Conservation (phyloP, 306 rosid species). For the Vigna nakashimae region DNA sequence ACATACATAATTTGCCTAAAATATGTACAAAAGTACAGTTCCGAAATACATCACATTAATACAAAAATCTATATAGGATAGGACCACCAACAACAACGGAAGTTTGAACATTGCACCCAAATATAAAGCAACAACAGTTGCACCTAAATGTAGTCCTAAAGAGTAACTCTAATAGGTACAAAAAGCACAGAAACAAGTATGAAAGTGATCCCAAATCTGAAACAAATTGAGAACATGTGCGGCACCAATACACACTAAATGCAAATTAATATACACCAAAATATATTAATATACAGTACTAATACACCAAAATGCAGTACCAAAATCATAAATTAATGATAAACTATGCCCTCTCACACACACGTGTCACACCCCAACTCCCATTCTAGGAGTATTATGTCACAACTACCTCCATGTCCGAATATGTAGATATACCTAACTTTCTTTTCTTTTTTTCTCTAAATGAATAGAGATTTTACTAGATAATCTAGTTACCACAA, state of each 20-base stretch:
- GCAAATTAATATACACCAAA: constrained; percentile 20
- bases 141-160: background rate
- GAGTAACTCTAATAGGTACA: background rate
- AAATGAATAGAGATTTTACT: background rate
- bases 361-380: background rate
- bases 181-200: no score
- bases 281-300: background rate
- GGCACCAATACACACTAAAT: background rate
- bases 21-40: background rate
- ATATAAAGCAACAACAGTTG: background rate
- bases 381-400: background rate
- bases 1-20: background rate
- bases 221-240: background rate
- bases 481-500: no score
- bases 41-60: background rate
- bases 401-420: background rate
- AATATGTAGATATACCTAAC: background rate
- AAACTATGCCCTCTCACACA: background rate
- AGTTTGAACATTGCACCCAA: background rate
- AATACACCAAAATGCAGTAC: background rate
- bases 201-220: background rate
- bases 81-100: constrained; percentile 8
- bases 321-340: constrained; percentile 6
- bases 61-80: background rate
- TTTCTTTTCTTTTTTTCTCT: background rate